Base-by-base conservation (phyloP, 805 yeast species). In the Wickerhamiella hasegawae region DNA sequence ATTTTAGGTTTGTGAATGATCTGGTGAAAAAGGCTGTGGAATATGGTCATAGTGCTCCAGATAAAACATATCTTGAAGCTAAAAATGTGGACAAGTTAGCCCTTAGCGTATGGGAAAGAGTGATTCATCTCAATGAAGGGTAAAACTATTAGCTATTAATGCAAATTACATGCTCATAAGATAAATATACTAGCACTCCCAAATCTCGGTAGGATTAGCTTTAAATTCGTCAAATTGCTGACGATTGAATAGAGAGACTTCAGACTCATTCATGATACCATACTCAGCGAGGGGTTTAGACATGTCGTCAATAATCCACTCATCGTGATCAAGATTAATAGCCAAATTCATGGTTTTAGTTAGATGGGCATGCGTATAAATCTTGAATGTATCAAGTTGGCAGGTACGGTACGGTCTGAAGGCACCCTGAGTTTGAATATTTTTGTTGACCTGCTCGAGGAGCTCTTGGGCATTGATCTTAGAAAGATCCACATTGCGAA, bases 291-390 rank as follows among this genome's bases (percentile, higher is more conserved):
- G 59, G n/a, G 60, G 60, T 48, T 58, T 68, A 40, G 45, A 52
- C 8, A 40, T 53, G 39, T 62, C 62, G 25, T 47, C 53, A 35
- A 80, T 53, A 4, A 80, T 60, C 84, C 92, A 79, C 38, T 73
- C 76, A 48, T 74, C 81, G 48, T 85, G 75, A 19, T 82, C 94
- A 53, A 90, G 69, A 53, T 90, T 90, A 42, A 90, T 79, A 32
- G 84, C 90, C 45, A 90, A 64, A 51, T 90, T 84, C 72, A 84
- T 78, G 2, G 95, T 81, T 58, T 90, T 90, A 21, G 94, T 70
- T 10, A 92, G 90, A 55, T 87, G 97, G 0, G 98, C 97, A 52
- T 83, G 84, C 20, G 94, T 79, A 58, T 90, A 90, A 5, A 90
- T 67, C 55, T 90, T 90, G 38, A 87, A 54, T 0, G 85, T 64